phyloP scores from a whole-genome alignment of 2,329 filamentous ascomycete genomes.

The Botryosphaeria dothidea region DNA sequence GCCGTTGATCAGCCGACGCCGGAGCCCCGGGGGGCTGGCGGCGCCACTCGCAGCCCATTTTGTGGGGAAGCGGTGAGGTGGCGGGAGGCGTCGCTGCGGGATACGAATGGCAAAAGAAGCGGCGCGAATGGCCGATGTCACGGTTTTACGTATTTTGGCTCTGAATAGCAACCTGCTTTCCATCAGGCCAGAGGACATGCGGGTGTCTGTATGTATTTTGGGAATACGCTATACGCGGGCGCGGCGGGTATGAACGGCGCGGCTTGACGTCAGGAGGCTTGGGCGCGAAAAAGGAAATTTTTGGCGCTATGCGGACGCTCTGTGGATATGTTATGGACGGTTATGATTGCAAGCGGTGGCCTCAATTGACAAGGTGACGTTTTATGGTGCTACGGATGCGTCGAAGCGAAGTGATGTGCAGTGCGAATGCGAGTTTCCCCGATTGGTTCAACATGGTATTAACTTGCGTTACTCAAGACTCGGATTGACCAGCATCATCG shows the following conservation, averaged over 20 bases:
- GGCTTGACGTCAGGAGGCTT: neutral
- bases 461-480: neutral
- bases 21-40: neutral
- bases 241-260: neutral
- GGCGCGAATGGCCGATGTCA: neutral
- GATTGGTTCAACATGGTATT: neutral
- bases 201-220: neutral
- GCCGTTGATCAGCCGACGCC: neutral
- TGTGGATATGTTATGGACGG: neutral
- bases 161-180: neutral
- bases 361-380: neutral
- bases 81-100: neutral
- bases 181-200: too few species aligned
- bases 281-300: neutral
- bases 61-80: neutral
- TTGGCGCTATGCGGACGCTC: neutral
- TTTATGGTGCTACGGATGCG: neutral
- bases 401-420: neutral
- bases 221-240: neutral
- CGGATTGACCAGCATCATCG: too few species aligned
- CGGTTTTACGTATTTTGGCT: neutral
- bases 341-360: neutral
- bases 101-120: neutral
- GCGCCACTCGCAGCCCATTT: neutral
- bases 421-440: neutral